Evolutionary conservation across 1,139 yeast genomes (phyloP).

Genomic region (Yamadazyma buinensis): DNA sequence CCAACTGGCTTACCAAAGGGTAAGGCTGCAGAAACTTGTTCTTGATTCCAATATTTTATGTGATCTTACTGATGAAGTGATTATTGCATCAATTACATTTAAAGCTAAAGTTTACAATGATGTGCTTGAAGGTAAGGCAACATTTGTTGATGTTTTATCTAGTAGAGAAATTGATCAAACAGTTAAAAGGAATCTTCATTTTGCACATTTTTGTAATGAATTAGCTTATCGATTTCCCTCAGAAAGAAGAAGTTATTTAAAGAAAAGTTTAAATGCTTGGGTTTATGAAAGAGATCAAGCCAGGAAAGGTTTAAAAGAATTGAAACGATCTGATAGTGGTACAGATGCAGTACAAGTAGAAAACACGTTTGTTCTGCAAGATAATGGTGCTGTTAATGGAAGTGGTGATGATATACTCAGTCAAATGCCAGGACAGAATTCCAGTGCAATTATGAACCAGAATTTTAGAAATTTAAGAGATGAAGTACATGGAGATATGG

Average conservation of each 20-base stretch:
- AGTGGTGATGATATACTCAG: background rate
- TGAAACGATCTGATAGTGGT: too few relatives aligned
- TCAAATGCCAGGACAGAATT: background rate
- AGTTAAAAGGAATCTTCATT: background rate
- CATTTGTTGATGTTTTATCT: constrained; percentile 2
- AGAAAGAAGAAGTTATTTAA: background rate
- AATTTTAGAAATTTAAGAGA: background rate
- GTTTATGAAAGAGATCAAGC: background rate
- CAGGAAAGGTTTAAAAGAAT: too few relatives aligned
- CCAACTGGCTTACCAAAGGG: background rate
- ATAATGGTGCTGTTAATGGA: background rate
- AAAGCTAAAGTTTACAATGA: constrained; percentile 6
- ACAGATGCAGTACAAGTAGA: constrained; percentile 1
- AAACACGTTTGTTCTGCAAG: background rate
- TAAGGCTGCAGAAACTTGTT: background rate
- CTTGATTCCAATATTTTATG: background rate
- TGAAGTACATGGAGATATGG: constrained; percentile 6
- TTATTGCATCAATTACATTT: constrained; percentile 2
- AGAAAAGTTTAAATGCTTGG: background rate
- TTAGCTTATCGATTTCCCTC: background rate
- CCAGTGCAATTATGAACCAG: background rate
- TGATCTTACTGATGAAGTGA: constrained; percentile 1
- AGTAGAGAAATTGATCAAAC: background rate
- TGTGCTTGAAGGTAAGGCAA: constrained; percentile 8
- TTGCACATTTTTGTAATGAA: background rate